Conservation (phyloP, 768 basidiomycete genomes). For the Serendipita sp. region DNA sequence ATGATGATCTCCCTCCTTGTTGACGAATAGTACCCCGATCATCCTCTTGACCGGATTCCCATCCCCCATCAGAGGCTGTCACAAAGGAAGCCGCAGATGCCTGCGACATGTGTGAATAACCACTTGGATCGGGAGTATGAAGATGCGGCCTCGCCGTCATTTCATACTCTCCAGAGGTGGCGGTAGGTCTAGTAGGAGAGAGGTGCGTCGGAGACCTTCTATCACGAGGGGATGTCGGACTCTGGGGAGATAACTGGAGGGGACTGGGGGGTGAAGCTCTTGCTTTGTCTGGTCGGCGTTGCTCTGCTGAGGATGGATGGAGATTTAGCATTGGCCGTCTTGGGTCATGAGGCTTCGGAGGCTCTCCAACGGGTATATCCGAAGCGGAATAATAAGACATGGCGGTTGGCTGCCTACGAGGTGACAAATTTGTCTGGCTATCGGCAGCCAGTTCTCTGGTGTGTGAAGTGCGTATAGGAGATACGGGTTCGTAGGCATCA, state of each 20-base stretch:
- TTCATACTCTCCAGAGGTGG: neutral
- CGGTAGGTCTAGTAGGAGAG: neutral
- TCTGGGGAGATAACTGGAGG: neutral
- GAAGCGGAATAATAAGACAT: conserved; percentile 5
- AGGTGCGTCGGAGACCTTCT: neutral
- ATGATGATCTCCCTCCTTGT: neutral
- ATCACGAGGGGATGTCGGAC: neutral
- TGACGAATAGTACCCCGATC: neutral
- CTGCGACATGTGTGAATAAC: neutral
- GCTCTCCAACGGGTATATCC: neutral
- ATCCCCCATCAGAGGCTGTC: neutral
- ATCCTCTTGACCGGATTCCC: neutral
- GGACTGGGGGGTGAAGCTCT: neutral
- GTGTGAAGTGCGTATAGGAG: neutral
- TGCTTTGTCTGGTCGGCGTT: neutral
- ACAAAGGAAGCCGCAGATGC: neutral
- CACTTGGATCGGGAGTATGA: neutral
- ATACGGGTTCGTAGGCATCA: neutral
- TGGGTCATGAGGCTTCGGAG: neutral
- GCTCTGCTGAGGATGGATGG: conserved; percentile 1
- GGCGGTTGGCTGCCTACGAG: conserved; percentile 1
- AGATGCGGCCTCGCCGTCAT: neutral
- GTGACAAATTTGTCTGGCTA: neutral
- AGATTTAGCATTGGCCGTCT: neutral
- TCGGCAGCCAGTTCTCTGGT: too few species aligned